Evolutionary conservation across 768 basidiomycete species (phyloP).

Genomic region (Phylloporus rhodoxanthus): DNA sequence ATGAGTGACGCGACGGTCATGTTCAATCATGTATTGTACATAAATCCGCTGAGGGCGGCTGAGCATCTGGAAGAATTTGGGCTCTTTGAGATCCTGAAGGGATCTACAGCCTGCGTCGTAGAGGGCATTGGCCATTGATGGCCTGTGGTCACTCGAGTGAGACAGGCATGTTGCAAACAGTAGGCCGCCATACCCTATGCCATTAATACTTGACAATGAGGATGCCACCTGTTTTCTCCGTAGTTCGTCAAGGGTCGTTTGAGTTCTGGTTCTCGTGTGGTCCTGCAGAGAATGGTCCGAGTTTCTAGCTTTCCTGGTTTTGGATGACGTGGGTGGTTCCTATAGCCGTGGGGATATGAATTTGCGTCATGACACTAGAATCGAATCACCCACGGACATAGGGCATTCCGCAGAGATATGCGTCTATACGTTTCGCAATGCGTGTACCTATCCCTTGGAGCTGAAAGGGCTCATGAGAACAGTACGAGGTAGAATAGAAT

Average conservation of each 20-base stretch:
- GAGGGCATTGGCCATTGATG: conserved; percentile 37
- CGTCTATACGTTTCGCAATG: conserved; percentile 43
- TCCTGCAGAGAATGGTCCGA: conserved; percentile 5
- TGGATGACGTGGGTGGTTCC: conserved; percentile 14
- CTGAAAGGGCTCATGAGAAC: conserved; percentile 17
- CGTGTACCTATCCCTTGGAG: conserved; percentile 34
- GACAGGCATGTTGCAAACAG: not conserved
- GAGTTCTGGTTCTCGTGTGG: conserved; percentile 1
- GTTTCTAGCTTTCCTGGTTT: not conserved
- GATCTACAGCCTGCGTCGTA: conserved; percentile 46
- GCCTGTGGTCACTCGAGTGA: conserved; percentile 8
- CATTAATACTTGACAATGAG: conserved; percentile 35
- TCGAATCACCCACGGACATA: conserved; percentile 32
- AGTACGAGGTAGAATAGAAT: not conserved
- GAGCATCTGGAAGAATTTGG: conserved; percentile 37
- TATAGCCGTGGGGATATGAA: conserved; percentile 4
- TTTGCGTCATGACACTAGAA: not conserved
- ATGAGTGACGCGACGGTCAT: conserved; percentile 32
- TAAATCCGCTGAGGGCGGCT: conserved; percentile 33
- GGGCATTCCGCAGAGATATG: conserved; percentile 30
- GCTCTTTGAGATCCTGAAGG: conserved; percentile 37
- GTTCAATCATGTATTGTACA: conserved; percentile 37
- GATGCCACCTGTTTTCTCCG: conserved; percentile 26
- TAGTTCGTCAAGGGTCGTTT: conserved; percentile 23
- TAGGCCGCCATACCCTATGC: conserved; percentile 42